Base-by-base conservation (phyloP, 371 early-diverging fungal species). In the Mucor irregularis region DNA sequence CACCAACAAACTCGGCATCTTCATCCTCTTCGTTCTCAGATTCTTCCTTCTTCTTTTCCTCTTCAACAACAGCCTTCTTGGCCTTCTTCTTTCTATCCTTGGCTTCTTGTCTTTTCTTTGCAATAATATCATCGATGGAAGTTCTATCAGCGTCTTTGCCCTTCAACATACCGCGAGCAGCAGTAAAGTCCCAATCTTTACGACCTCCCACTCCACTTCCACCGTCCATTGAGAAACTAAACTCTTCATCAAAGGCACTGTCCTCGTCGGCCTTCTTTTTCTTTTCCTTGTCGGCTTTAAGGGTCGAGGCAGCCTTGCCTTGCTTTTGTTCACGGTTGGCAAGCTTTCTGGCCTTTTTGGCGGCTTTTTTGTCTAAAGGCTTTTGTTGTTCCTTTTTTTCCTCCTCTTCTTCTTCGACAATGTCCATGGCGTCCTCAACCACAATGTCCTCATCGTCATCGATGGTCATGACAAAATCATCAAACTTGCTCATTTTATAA, bases 401-500 rank as follows among this genome's bases (percentile, higher is more conserved):
- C 19, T 58, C 59, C 7, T 57, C 68, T 40, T 62, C 69, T 17
- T 56, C 64, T 29, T 47, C 21, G n/a, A 53, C 64, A 19, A 66
- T 64, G 29, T 68, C 77, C 39, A 64, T 62, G 38, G 62, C 63
- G 35, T 73, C 72, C 3, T 69, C 76, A 33, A 84, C 62, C 60
- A 77, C 73, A 44, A 80, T 69, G 56, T 82, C 76, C 53, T 89
- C 89, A 59, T 86, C 85, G 56, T 90, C 91, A 57, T 85, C 84
- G 59, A 90, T 89, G 28, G 91, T 90, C 88, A 89, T 89, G 34
- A 90, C 76, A 79, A 90, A 89, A 63, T 88, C 90, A 69, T 82
- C 77, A 22, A 35, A 51, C 51, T 50, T 37, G 31, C 46, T 44
- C 49, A 47, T 54, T 40, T 60, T 52, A 19, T 17, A n/a, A n/a